Percentiles rank a stretch among this genome's conserved stretches.
Conservation (phyloP, 345 rosid genomes). For the Lepidium africanum region DNA sequence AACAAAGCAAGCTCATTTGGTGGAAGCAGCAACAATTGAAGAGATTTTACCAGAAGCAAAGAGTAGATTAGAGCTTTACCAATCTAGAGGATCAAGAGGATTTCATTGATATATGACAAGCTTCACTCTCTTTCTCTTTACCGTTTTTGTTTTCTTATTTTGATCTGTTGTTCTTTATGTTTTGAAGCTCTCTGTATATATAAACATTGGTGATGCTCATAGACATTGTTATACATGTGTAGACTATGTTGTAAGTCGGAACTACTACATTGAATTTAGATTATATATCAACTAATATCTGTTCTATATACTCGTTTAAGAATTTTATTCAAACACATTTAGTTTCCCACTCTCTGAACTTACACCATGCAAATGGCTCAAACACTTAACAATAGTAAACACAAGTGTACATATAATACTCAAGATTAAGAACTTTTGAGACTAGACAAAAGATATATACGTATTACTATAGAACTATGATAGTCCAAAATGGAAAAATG, state of each 20-base stretch:
- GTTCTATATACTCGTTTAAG: not conserved
- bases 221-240: conserved; percentile 15
- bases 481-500: not conserved
- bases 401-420: not conserved
- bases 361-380: not conserved
- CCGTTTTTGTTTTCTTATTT: not conserved
- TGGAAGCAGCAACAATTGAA: conserved; percentile 35
- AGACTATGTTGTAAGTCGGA: conserved; percentile 19
- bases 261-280: not conserved
- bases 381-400: not conserved
- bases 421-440: not conserved
- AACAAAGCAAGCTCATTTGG: conserved; percentile 53
- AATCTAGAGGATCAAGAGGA: conserved; percentile 64
- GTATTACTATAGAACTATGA: not conserved
- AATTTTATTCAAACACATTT: not conserved
- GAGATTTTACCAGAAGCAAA: conserved; percentile 57
- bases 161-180: not conserved
- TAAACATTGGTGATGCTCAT: conserved; percentile 15
- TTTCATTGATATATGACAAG: conserved; percentile 28
- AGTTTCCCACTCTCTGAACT: not conserved
- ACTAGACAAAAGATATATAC: not conserved
- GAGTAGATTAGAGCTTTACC: conserved; percentile 62
- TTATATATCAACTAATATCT: not conserved
- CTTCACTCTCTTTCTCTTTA: not conserved
- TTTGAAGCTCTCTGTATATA: conserved; percentile 19